Base-by-base conservation (phyloP, 345 rosid species). In the Eucalyptus leucophloia region DNA sequence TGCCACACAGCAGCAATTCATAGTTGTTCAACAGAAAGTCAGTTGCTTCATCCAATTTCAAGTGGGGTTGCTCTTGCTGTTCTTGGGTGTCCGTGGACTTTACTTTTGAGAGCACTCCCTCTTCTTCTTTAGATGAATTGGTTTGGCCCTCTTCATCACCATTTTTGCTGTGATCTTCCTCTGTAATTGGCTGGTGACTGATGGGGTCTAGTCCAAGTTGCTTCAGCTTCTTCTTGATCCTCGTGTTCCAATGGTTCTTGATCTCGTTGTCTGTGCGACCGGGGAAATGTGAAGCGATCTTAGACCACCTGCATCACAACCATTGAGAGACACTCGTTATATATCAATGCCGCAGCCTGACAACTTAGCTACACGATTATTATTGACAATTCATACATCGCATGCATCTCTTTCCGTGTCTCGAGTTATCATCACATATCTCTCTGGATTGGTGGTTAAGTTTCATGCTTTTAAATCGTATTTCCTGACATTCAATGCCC, bases 221-320 rank as follows among this genome's bases (percentile, higher is more conserved):
- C 94, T 92, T 96, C 54, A 97, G 89, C 88, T 92, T 95, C 96
- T 95, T 97, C 94, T 96, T 97, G 92, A 97, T 97, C 89, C 95
- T 90, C 7, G 99, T 96, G 67, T 96, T 97, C 99, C 99, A 97
- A 42, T 97, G 99, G 88, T 97, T 97, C 91, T 97, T 97, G 87
- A 97, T 96, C 90, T 97, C 99, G 51, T 97, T 97, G 89, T 97
- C 99, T 9, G 99, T 96, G 21, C 99, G 95, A 26, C 99, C 99
- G 2, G 98, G 95, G 91, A 97, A 94, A 93, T 96, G 96, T 15
- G 99, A 91, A 56, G 99, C 99, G 80, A 97, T 96, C 92, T 96
- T 97, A 7, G 99, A 96, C 99, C 99, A 97, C 93, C 99, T 97
- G 30, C 83, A 77, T 77, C 83, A 40, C 47, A 77, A 77, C 85